These are phyloP conservation scores for Xylaria bambusicola DNA, from an alignment of 495 filamentous ascomycete genomes.

Conservation along the genomic window DNA sequence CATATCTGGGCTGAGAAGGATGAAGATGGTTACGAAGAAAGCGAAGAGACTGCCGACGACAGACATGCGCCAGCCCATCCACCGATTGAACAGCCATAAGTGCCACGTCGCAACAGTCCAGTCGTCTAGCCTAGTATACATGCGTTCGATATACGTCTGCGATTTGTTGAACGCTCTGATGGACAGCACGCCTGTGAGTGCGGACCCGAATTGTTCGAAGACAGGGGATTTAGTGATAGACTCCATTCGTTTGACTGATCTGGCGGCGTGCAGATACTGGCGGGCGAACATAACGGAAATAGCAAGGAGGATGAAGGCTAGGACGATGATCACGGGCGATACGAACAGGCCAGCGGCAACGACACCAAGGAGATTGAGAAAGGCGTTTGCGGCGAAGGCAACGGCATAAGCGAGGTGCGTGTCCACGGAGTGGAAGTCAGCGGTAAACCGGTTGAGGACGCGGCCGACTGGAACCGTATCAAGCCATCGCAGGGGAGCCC, in stretches of 20 bases:
- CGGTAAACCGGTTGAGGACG: slow-evolving; percentile 77
- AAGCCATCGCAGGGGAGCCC: slow-evolving; percentile 72
- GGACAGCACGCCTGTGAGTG: slow-evolving; percentile 70
- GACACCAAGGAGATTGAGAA: slow-evolving; percentile 58
- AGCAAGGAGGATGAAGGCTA: slow-evolving; percentile 54
- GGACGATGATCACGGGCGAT: slow-evolving; percentile 61
- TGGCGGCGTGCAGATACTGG: slow-evolving; percentile 66
- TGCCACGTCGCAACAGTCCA: slow-evolving; percentile 65
- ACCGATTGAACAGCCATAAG: slow-evolving; percentile 70
- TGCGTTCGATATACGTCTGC: slow-evolving; percentile 62
- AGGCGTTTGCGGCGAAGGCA: slow-evolving; percentile 53
- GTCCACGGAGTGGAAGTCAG: slow-evolving; percentile 75
- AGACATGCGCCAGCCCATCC: slow-evolving; percentile 73
- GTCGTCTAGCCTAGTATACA: slow-evolving; percentile 67
- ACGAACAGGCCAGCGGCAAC: slow-evolving; percentile 63
- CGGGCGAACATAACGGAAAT: slow-evolving; percentile 60
- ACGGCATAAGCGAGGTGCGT: slow-evolving; percentile 62
- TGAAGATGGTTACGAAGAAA: slow-evolving; percentile 61
- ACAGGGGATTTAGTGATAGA: slow-evolving; percentile 72
- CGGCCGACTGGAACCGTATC: slow-evolving; percentile 80
- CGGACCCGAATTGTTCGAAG: slow-evolving; percentile 73
- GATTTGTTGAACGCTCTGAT: slow-evolving; percentile 73
- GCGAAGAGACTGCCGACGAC: slow-evolving; percentile 72
- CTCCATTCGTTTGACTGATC: slow-evolving; percentile 76
- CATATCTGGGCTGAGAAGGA: slow-evolving; percentile 63